Base-by-base conservation (phyloP, 345 rosid genomes). In the Pistacia vera region DNA sequence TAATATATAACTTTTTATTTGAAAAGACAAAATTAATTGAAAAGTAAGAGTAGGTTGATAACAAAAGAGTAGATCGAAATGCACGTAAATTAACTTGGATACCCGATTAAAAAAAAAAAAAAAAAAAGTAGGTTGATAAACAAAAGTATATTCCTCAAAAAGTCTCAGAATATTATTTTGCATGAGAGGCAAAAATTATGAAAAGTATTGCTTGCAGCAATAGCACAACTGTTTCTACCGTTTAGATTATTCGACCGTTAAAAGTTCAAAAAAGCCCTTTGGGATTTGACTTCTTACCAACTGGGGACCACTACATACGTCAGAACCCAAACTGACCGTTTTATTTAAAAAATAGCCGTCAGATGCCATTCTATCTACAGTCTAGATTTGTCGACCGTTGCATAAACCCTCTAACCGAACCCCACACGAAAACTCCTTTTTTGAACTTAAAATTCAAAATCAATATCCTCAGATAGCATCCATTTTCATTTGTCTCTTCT, bases 311-410 rank as follows among this genome's bases (percentile, higher is more conserved):
- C 64, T 38, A 11, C 38, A 38, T 5, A 18, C 35, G 14, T 68
- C 48, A 35, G 49, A 35, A 5, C 17, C 63, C 68, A 60, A 71
- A 74, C 58, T 73, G 81, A 88, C 90, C 90, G 90, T 90, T 90
- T 85, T 49, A 11, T 49, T 46, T 79, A 30, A 67, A 75, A 0
- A 2, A 0, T 0, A 11, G 56, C 85, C 86, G 87, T 85, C 62
- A 60, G 90, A 87, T 85, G 75, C 44, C 56, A 63, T 77, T 20
- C 22, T 44, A 72, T 74, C 67, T 18, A 86, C 84, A 89, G 85
- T 49, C n/a, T 48, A 73, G 65, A 83, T 87, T 54, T 65, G 14
- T 77, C 77, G 91, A 85, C 90, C 93, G 95, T 91, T 91, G 59
- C 4, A 41, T 11, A 61, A 59, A 67, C 38, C 3, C 46, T 38